Evolutionary conservation across 2,329 filamentous ascomycete species (phyloP), one percentile per base, ranked within the genome.

Genomic region (Colletotrichum viniferum): DNA sequence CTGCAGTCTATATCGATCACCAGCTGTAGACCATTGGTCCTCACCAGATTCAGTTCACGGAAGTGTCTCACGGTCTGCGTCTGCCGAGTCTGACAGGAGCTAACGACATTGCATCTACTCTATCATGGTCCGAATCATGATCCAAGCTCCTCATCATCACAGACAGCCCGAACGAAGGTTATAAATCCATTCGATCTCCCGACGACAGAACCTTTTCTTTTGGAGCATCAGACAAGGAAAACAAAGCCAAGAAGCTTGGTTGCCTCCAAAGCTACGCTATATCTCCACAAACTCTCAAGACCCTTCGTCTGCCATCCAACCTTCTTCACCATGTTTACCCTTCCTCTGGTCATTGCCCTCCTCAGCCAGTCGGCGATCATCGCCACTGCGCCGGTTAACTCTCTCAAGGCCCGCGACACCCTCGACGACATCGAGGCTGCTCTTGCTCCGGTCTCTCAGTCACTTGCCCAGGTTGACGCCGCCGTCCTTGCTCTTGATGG

Each of bases 101-200:
- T 7, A 48, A 28, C 32, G 58, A 73, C 18, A 48, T 16, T 10
- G 34, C 63, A 32, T 58, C 32, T 26, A 18, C 21, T 62, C 34
- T 9, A 60, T 63, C 18, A 34, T 58, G 28, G 63, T 52, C 7
- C n/a, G 36, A 7, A n/a, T n/a, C 18, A 28, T 24, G 32, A 52
- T 36, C 58, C 26, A 32, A 52, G 34, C 28, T 62, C 55, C 60
- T 16, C 16, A 18, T 9, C 16, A 26, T n/a, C 73, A 68, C 64
- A 34, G 58, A 65, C 69, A 38, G 32, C 10, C 68, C 28, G 32
- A 64, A 21, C 26, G 21, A 74, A 76, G 69, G 32, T 76, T 76
- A 76, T 76, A 73, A 76, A 73, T 36, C 73, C 48, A 64, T 69
- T 69, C 36, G 32, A 64, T 76, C 63, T 76, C 73, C 73, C 56